Evolutionary conservation across 2,329 filamentous ascomycete species (phyloP), one percentile per base, ranked within the genome.

Genomic region (Lasiodiplodia sp.): DNA sequence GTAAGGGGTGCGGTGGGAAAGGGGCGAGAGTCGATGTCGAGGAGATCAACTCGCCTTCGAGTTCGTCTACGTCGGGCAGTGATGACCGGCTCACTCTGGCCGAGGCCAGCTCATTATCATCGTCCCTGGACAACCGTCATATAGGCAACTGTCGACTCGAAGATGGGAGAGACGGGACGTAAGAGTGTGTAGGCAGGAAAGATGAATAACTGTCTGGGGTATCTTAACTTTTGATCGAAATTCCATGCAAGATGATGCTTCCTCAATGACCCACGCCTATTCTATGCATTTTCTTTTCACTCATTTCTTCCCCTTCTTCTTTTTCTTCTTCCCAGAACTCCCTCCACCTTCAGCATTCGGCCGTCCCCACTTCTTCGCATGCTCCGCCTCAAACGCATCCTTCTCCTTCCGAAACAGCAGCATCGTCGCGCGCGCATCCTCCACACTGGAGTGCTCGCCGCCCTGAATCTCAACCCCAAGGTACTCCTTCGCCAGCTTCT

Each of bases 391-490:
- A 76, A 99, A 97, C 0, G 86, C 91, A 21, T 89, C 85, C 82
- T 97, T 98, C 78, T 94, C 88, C 72, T 89, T 88, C 70, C 92
- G 86, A 76, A 97, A 98, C 52, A 99, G 82, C 68, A 95, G 82
- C 94, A 99, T 98, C 0, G 94, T 91, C 5, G 92, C 93, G 72
- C 93, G 85, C 1, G 96, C 96, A 83, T 99, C 96, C 74, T 90
- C 88, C 67, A 90, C 82, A 74, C 85, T 87, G 66, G 84, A 87
- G 81, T 90, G 88, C 70, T 86, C 84, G 1, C 87, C 87, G 4
- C 81, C 82, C 75, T 90, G 88, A 34, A 90, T 89, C 68, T 85
- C 84, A 67, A 88, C 74, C 0, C 88, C 88, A 44, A 90, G 73
- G 67, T 88, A 79, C 71, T 86, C 84, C 69, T 83, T 83, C 23